These are phyloP conservation scores for Phytopythium boreale DNA, from an alignment of 352 stramenopile genomes.

Conservation along the genomic window DNA sequence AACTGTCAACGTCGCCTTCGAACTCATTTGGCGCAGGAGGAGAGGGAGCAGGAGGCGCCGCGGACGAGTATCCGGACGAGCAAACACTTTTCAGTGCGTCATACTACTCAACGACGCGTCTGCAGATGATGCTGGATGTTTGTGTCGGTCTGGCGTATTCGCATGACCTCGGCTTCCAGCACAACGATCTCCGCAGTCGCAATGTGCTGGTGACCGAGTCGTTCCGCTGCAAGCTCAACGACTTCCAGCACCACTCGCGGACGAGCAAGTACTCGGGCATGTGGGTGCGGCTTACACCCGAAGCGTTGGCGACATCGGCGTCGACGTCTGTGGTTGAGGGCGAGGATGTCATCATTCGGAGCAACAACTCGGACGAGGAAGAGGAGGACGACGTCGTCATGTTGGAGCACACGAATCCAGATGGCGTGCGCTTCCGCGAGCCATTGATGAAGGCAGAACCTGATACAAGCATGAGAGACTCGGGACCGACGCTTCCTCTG, in stretches of 20 bases:
- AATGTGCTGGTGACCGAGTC: constrained; percentile 63
- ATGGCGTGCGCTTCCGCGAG: constrained; percentile 37
- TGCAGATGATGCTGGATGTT: constrained; percentile 62
- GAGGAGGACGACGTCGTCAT: constrained; percentile 24
- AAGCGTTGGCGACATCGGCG: constrained; percentile 14
- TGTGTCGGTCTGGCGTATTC: constrained; percentile 48
- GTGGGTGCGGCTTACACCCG: constrained; percentile 11
- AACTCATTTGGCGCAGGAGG: not conserved
- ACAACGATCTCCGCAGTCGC: constrained; percentile 62
- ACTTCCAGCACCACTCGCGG: constrained; percentile 39
- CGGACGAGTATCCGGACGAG: constrained; percentile 5
- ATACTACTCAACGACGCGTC: constrained; percentile 32
- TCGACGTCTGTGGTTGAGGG: constrained; percentile 17
- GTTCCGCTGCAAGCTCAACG: constrained; percentile 58
- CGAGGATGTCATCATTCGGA: constrained; percentile 17
- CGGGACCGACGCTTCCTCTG: constrained; percentile 30
- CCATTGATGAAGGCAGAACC: constrained; percentile 7
- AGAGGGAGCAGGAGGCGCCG: not conserved
- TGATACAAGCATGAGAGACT: not conserved
- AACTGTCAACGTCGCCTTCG: constrained; percentile 8
- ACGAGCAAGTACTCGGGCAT: constrained; percentile 23
- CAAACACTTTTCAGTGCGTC: not conserved
- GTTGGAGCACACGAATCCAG: constrained; percentile 15
- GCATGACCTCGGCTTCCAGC: constrained; percentile 46
- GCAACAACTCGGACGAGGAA: constrained; percentile 11